phyloP scores from a whole-genome alignment of 176 grass and related monocot species.

The Aegilops sharonensis region DNA sequence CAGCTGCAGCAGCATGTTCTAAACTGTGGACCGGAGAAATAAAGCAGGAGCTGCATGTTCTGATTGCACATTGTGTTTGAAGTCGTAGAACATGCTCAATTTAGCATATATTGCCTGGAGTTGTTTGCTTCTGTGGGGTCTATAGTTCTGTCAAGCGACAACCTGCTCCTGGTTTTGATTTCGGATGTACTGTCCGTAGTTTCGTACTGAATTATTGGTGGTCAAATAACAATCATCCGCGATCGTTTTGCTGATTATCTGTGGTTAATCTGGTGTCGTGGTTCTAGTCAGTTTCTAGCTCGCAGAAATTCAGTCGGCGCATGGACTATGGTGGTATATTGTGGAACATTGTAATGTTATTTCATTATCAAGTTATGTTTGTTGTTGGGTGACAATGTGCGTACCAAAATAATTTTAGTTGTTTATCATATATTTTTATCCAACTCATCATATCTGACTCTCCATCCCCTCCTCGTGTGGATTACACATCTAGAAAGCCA shows the following conservation, averaged over 20 bases:
- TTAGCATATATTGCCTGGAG: background rate
- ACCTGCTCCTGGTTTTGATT: background rate
- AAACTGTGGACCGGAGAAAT: constrained; percentile 28
- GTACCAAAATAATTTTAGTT: too few species aligned
- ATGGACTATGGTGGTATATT: background rate
- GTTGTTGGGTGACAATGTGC: too few species aligned
- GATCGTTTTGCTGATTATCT: background rate
- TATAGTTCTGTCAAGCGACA: constrained; percentile 20
- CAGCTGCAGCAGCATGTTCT: constrained; percentile 49
- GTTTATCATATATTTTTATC: too few species aligned
- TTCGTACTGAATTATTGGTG: background rate
- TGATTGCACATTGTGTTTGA: background rate
- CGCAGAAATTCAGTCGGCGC: background rate
- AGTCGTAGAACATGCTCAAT: constrained; percentile 17
- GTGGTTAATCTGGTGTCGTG: background rate
- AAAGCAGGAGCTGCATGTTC: constrained; percentile 19
- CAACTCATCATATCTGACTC: background rate
- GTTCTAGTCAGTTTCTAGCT: background rate
- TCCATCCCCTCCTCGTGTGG: background rate
- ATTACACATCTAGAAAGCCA: background rate
- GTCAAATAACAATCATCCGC: background rate
- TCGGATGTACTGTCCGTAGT: background rate
- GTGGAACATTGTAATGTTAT: background rate
- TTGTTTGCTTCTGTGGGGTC: constrained; percentile 15
- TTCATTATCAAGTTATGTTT: background rate